A percentile compares a stretch with the other conserved stretches of the same genome.
Conservation (phyloP, 2,329 filamentous ascomycete genomes). For the Fusarium gaditjirri region DNA sequence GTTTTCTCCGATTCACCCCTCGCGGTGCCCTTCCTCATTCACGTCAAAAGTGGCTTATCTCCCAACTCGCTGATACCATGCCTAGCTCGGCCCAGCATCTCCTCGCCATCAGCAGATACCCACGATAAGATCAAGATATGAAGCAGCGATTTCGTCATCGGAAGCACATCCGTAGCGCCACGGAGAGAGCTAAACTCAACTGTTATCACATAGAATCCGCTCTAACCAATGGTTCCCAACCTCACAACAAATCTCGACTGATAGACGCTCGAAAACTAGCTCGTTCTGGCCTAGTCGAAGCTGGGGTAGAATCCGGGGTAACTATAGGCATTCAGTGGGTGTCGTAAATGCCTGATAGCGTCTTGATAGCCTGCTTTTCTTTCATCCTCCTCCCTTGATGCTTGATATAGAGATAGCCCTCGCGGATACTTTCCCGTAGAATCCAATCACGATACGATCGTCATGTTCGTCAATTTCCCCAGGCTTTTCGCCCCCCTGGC, state of each 20-base stretch:
- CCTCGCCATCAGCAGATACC: background rate
- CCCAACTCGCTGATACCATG: background rate
- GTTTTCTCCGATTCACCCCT: background rate
- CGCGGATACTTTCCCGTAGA: constrained; percentile 32
- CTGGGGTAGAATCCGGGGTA: constrained; percentile 8
- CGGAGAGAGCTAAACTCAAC: background rate
- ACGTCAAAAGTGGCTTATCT: constrained; percentile 4
- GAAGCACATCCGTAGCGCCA: constrained; percentile 5
- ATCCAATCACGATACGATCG: constrained; percentile 6
- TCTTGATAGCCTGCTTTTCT: background rate
- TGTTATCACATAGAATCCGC: background rate
- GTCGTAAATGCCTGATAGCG: background rate
- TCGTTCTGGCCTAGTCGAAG: background rate
- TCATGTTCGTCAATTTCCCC: background rate
- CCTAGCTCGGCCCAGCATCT: background rate
- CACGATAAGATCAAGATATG: background rate
- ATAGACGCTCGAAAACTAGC: constrained; percentile 1
- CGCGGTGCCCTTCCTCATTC: constrained; percentile 16
- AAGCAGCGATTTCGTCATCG: background rate
- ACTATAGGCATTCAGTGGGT: background rate
- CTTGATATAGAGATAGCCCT: background rate
- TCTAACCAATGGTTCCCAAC: background rate
- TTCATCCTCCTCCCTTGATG: background rate
- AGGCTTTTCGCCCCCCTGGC: background rate
- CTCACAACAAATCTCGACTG: background rate